These are phyloP conservation scores for Hyphodiscus hymeniophilus DNA, from an alignment of 495 filamentous ascomycete species.

Conservation along the genomic window DNA sequence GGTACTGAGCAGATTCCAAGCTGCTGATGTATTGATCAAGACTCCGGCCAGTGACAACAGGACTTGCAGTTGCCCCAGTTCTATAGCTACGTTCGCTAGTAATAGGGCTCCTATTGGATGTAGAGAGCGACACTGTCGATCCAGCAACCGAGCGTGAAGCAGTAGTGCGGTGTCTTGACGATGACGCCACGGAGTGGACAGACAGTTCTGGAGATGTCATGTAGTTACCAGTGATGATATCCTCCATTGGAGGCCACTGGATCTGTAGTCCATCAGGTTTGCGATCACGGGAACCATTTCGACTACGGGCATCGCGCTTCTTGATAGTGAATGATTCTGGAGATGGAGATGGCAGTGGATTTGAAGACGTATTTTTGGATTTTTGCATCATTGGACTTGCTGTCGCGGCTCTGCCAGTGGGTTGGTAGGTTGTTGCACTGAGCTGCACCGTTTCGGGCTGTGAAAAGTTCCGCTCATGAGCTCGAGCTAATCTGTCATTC, in stretches of 20 bases:
- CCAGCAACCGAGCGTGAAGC: constrained; percentile 39
- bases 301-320: constrained; percentile 47
- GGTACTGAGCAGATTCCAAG: constrained; percentile 64
- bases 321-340: constrained; percentile 35
- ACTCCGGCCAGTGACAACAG: constrained; percentile 52
- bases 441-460: constrained; percentile 31
- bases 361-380: constrained; percentile 21
- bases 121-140: constrained; percentile 35
- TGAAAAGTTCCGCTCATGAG: constrained; percentile 15
- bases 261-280: constrained; percentile 79
- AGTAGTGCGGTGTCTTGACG: constrained; percentile 29
- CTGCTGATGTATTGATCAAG: constrained; percentile 85
- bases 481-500: constrained; percentile 8
- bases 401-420: constrained; percentile 32
- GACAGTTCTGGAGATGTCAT: constrained; percentile 41
- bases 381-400: constrained; percentile 43
- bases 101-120: constrained; percentile 40
- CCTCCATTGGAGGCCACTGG: constrained; percentile 53
- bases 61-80: constrained; percentile 21
- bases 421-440: constrained; percentile 40
- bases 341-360: constrained; percentile 43
- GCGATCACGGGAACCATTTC: constrained; percentile 68
- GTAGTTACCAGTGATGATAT: constrained; percentile 38
- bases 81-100: constrained; percentile 39
- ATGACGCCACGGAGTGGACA: constrained; percentile 19